Conservation (phyloP, 2,329 filamentous ascomycete genomes). For the Aschersonia sp. region DNA sequence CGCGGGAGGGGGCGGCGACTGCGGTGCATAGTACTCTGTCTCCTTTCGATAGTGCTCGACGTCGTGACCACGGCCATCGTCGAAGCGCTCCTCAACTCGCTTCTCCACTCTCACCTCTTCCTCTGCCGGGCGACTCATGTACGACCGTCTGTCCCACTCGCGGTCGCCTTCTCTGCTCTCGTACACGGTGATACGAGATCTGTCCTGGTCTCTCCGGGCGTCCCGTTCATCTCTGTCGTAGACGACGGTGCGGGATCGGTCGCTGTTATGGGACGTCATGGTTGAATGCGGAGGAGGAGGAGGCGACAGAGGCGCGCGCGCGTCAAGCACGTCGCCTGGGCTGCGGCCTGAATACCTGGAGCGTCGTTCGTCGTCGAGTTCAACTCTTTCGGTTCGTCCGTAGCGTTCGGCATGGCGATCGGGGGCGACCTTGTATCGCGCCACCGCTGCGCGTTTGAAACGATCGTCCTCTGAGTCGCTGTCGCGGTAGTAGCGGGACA, state of each 20-base stretch:
- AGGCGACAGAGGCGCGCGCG: conserved; percentile 22
- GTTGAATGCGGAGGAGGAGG: conserved; percentile 38
- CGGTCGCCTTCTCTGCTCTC: conserved; percentile 19
- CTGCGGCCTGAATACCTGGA: conserved; percentile 27
- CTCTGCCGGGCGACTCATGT: conserved; percentile 24
- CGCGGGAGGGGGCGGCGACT: conserved; percentile 27
- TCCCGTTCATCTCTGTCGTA: conserved; percentile 31
- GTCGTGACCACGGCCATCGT: conserved; percentile 30
- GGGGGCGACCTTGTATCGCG: conserved; percentile 35
- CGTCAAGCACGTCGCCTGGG: conserved; percentile 26
- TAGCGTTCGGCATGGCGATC: conserved; percentile 24
- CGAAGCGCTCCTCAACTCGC: conserved; percentile 33
- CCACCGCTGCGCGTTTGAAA: conserved; percentile 32
- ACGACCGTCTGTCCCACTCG: conserved; percentile 29
- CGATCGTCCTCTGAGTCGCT: conserved; percentile 28
- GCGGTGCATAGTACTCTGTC: conserved; percentile 45
- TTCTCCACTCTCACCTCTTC: conserved; percentile 41
- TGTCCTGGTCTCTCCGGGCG: conserved; percentile 12
- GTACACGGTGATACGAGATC: conserved; percentile 19
- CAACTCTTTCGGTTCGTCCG: conserved; percentile 23
- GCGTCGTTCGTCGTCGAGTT: conserved; percentile 30
- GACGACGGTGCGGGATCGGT: conserved; percentile 22
- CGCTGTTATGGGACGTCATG: conserved; percentile 24
- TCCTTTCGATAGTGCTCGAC: conserved; percentile 47
- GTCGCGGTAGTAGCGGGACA: conserved; percentile 19